phyloP scores from a whole-genome alignment of 2,329 filamentous ascomycete genomes.

The Coleophoma cylindrospora region DNA sequence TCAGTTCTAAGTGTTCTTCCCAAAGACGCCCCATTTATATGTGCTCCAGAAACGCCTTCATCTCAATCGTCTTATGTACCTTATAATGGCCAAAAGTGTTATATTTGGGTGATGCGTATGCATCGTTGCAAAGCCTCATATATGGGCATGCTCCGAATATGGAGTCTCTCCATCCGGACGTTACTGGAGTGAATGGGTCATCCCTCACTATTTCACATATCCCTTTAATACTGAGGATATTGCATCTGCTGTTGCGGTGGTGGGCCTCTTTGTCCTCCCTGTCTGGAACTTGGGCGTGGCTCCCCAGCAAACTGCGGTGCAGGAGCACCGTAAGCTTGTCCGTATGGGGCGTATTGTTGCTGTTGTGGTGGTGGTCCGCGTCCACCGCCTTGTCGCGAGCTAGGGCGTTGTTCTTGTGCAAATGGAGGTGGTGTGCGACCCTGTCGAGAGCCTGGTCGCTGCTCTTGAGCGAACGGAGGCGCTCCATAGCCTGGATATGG shows the following conservation, averaged over 20 bases:
- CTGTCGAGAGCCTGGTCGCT: not conserved
- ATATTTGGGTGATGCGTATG: not conserved
- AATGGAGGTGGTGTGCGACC: not conserved
- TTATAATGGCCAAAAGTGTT: not conserved
- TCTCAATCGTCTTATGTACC: not conserved
- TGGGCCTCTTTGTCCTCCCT: not conserved
- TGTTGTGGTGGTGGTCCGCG: not conserved
- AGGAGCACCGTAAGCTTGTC: not conserved
- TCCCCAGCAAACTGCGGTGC: not conserved
- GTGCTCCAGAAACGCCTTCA: not conserved
- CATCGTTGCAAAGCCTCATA: not conserved
- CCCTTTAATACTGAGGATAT: not conserved
- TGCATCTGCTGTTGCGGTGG: not conserved
- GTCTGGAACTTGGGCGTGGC: not conserved
- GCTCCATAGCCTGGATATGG: not conserved
- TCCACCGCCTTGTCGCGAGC: not conserved
- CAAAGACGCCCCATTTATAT: too few species aligned
- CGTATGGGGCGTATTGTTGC: not conserved
- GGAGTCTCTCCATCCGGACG: not conserved
- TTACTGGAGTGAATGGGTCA: not conserved
- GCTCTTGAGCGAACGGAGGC: not conserved
- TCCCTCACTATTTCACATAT: too few species aligned
- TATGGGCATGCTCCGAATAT: too few species aligned
- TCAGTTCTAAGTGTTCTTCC: too few species aligned
- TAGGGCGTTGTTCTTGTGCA: not conserved